phyloP scores from a whole-genome alignment of 305 asterid species.

The Solanum aculeatissimum region DNA sequence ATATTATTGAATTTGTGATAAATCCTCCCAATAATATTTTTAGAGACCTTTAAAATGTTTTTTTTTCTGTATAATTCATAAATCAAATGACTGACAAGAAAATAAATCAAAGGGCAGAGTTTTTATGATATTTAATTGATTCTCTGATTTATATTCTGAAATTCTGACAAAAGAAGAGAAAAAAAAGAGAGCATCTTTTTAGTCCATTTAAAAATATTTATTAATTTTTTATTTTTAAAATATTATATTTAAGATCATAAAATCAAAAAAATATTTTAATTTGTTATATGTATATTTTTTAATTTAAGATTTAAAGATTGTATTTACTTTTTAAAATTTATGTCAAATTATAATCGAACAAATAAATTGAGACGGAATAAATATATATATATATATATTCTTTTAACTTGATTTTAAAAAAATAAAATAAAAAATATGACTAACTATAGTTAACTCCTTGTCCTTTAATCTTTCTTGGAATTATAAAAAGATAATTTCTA shows the following conservation, averaged over 20 bases:
- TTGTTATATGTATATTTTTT: too few relatives aligned
- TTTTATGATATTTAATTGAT: slow-evolving; percentile 23
- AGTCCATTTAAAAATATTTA: background rate
- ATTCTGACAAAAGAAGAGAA: slow-evolving; percentile 25
- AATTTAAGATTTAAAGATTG: too few relatives aligned
- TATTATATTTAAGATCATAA: too few relatives aligned
- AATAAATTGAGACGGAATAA: too few relatives aligned
- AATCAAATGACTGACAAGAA: slow-evolving; percentile 6
- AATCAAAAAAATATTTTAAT: too few relatives aligned
- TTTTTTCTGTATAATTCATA: too few relatives aligned
- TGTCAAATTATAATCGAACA: too few relatives aligned
- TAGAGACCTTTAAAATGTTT: background rate
- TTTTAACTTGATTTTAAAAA: too few relatives aligned
- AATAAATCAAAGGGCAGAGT: slow-evolving; percentile 10
- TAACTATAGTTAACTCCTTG: slow-evolving; percentile 21
- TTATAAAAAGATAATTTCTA: slow-evolving; percentile 2
- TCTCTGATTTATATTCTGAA: slow-evolving; percentile 30
- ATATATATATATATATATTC: too few relatives aligned
- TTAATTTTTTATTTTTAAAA: too few relatives aligned
- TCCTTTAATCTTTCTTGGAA: slow-evolving; percentile 26
- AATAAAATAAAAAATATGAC: too few relatives aligned
- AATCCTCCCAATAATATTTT: background rate
- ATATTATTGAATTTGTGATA: background rate
- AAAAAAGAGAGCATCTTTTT: slow-evolving; percentile 31
- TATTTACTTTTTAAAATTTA: too few relatives aligned